Evolutionary conservation across 768 basidiomycete genomes (phyloP).

Genomic region (Melanogaster broomeanus): DNA sequence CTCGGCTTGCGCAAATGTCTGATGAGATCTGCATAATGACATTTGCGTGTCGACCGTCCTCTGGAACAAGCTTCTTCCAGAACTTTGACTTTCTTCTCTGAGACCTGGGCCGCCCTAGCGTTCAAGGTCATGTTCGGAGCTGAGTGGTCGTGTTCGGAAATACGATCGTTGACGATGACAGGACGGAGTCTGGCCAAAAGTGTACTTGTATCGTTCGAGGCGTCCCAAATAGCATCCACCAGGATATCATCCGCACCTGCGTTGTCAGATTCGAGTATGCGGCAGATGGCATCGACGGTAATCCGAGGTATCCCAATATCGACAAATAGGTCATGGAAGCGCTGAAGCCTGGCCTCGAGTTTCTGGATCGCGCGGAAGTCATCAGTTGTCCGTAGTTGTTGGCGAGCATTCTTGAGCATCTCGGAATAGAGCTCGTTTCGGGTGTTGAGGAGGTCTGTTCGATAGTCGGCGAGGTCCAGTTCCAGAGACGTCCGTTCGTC

Average conservation of each 20-base stretch:
- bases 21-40: constrained; percentile 33
- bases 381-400: constrained; percentile 23
- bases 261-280: constrained; percentile 22
- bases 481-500: constrained; percentile 20
- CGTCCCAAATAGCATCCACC: constrained; percentile 44
- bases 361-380: constrained; percentile 28
- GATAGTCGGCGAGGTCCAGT: constrained; percentile 29
- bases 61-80: constrained; percentile 46
- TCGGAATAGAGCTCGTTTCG: constrained; percentile 30
- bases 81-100: constrained; percentile 46
- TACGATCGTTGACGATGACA: constrained; percentile 35
- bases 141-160: constrained; percentile 45
- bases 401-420: constrained; percentile 29
- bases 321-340: constrained; percentile 23
- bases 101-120: constrained; percentile 43
- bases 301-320: constrained; percentile 28
- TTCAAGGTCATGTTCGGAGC: constrained; percentile 47
- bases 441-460: constrained; percentile 27
- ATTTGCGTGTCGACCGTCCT: constrained; percentile 20
- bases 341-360: constrained; percentile 25
- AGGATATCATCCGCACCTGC: constrained; percentile 44
- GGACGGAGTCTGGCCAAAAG: constrained; percentile 46
- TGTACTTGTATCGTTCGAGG: constrained; percentile 38
- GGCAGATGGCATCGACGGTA: constrained; percentile 23
- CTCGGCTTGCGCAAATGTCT: constrained; percentile 28